Evolutionary conservation across 2,329 filamentous ascomycete genomes (phyloP).

Genomic region (Bretziella fagacearum): DNA sequence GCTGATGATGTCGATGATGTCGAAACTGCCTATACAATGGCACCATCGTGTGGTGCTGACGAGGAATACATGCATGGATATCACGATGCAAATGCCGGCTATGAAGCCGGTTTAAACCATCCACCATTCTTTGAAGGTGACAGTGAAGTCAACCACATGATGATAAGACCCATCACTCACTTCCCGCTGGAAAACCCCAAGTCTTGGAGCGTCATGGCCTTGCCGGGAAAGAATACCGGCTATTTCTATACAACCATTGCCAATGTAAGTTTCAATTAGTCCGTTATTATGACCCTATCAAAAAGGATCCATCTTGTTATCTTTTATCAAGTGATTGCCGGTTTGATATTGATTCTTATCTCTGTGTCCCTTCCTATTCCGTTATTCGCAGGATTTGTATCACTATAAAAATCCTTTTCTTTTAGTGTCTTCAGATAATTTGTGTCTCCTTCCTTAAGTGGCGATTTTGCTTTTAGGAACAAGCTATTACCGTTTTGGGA

Average conservation of each 20-base stretch:
- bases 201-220: not conserved
- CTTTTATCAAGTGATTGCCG: not conserved
- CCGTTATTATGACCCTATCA: not conserved
- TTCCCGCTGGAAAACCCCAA: no score
- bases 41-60: no score
- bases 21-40: no score
- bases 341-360: not conserved
- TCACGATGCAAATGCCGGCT: not conserved
- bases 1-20: no score
- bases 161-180: not conserved
- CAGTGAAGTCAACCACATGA: not conserved
- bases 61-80: not conserved
- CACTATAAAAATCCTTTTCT: not conserved
- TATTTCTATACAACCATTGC: slow-evolving; percentile 2
- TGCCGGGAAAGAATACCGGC: not conserved
- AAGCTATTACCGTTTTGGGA: not conserved
- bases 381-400: not conserved
- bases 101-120: not conserved
- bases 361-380: not conserved
- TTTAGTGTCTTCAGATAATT: not conserved
- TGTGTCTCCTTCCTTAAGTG: not conserved
- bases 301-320: not conserved
- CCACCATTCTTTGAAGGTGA: not conserved
- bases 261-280: slow-evolving; percentile 6
- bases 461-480: not conserved